These are phyloP conservation scores for Babesia microti DNA, from an alignment of 169 alveolate genomes.

Conservation along the genomic window DNA sequence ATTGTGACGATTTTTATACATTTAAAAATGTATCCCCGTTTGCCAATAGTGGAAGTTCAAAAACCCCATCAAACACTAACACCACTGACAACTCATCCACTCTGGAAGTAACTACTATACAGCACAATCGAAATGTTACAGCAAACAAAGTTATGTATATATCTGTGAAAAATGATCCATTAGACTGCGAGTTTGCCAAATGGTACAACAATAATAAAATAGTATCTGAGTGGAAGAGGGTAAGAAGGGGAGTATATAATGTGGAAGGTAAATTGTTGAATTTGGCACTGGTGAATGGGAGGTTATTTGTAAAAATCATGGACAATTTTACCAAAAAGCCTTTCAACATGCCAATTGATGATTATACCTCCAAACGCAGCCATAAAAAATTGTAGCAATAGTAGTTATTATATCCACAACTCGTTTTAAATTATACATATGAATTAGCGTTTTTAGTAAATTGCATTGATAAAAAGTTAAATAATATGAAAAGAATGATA, in stretches of 20 bases:
- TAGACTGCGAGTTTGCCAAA: constrained; percentile 37
- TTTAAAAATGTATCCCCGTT: too few relatives aligned
- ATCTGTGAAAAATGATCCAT: constrained; percentile 38
- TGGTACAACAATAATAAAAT: constrained; percentile 41
- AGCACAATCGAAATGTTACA: too few relatives aligned
- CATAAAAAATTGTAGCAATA: not conserved
- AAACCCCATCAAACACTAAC: too few relatives aligned
- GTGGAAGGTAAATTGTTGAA: constrained; percentile 25
- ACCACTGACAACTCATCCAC: too few relatives aligned
- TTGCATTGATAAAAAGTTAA: not conserved
- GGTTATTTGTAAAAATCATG: constrained; percentile 32
- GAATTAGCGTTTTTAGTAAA: not conserved
- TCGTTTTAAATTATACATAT: not conserved
- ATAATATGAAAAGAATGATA: not conserved
- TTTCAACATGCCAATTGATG: constrained; percentile 11
- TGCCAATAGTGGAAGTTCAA: too few relatives aligned
- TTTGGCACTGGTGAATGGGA: constrained; percentile 26
- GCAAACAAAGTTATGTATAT: too few relatives aligned
- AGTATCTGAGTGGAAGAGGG: constrained; percentile 29
- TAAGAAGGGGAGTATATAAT: constrained; percentile 29
- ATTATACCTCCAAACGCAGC: constrained; percentile 5
- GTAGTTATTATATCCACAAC: not conserved
- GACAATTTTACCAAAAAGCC: constrained; percentile 4
- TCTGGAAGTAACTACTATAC: too few relatives aligned
- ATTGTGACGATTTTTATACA: too few relatives aligned